Percentiles rank a stretch among this genome's conserved stretches.
phyloP scores from a whole-genome alignment of 176 grass and related monocot genomes.

The Typha latifolia region DNA sequence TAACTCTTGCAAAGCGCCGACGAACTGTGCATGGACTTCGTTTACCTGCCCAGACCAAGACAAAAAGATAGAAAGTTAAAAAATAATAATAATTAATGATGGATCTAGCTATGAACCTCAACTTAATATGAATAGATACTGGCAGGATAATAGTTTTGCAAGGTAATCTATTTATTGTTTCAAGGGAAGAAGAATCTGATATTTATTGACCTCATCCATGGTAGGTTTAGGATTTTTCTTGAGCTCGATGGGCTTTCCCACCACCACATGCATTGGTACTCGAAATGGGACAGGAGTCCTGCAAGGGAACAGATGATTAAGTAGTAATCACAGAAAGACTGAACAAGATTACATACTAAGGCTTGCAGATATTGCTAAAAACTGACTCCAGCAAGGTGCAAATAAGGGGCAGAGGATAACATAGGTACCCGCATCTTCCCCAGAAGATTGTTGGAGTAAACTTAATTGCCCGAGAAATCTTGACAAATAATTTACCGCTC shows the following conservation, averaged over 20 bases:
- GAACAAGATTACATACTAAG: neutral
- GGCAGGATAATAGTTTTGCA: neutral
- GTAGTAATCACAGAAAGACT: conserved; percentile 1
- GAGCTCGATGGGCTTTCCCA: conserved; percentile 65
- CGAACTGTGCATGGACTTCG: conserved; percentile 55
- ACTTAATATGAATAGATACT: neutral
- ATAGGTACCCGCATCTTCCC: conserved; percentile 64
- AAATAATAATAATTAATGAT: neutral
- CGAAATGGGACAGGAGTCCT: conserved; percentile 83
- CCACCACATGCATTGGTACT: conserved; percentile 64
- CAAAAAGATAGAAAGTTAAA: neutral
- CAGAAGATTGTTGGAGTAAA: conserved; percentile 90
- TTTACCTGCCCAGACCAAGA: conserved; percentile 47
- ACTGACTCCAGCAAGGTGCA: too few relatives aligned
- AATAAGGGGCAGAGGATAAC: neutral
- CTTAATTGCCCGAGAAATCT: conserved; percentile 82
- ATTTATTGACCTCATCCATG: conserved; percentile 57
- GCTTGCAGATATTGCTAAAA: neutral
- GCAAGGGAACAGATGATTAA: conserved; percentile 7
- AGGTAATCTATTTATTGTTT: neutral
- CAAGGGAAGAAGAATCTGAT: neutral
- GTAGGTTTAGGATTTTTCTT: conserved; percentile 59
- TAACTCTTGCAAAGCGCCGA: conserved; percentile 48
- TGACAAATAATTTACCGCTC: conserved; percentile 64
- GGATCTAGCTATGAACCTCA: neutral